phyloP scores from a whole-genome alignment of 805 yeast species.

The Cyberlindnera euphorbiae region DNA sequence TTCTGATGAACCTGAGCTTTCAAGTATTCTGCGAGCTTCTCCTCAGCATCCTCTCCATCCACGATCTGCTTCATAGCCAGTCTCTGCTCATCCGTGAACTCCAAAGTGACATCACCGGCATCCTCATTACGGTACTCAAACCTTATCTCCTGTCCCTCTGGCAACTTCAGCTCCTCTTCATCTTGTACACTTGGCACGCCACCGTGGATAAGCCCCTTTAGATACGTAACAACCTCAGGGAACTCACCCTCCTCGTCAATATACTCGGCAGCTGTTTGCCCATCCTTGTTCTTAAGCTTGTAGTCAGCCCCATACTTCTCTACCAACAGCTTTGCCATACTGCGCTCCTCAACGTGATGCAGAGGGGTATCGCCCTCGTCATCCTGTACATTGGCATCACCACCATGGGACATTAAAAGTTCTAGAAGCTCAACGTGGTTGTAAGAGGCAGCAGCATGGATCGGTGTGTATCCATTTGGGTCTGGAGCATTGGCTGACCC shows the following conservation, averaged over 20 bases:
- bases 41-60: constrained; percentile 78
- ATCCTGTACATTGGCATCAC: constrained; percentile 80
- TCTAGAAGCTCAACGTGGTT: constrained; percentile 68
- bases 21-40: constrained; percentile 63
- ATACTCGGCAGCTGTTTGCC: constrained; percentile 66
- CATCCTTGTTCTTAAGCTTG: constrained; percentile 62
- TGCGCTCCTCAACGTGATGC: constrained; percentile 77
- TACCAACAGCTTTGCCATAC: constrained; percentile 60
- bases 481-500: constrained; percentile 72
- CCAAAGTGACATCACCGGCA: constrained; percentile 33
- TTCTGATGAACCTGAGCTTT: constrained; percentile 61
- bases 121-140: constrained; percentile 48
- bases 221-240: constrained; percentile 69
- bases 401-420: constrained; percentile 55
- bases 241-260: constrained; percentile 83
- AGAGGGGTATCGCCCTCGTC: constrained; percentile 93
- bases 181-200: constrained; percentile 19
- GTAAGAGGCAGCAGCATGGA: constrained; percentile 97
- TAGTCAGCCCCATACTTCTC: constrained; percentile 67
- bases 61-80: constrained; percentile 64
- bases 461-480: constrained; percentile 92
- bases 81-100: constrained; percentile 52
- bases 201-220: constrained; percentile 39
- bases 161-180: constrained; percentile 26
- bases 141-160: constrained; percentile 42